Evolutionary conservation across 176 grass and related monocot species (phyloP).

Genomic region (Poa pratensis): DNA sequence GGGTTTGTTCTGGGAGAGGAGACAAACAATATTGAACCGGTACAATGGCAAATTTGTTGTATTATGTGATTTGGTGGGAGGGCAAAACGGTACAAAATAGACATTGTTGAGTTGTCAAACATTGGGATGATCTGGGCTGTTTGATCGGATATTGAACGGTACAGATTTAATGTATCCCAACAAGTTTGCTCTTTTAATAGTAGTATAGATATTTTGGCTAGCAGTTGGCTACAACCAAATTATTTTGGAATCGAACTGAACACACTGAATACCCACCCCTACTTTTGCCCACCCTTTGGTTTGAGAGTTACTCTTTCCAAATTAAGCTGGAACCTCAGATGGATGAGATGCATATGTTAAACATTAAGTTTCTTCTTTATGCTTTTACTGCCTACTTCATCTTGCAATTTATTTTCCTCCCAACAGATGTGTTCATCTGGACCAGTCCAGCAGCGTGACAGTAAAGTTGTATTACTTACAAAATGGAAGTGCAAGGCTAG

Average conservation of each 20-base stretch:
- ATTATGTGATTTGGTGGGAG: too few relatives aligned
- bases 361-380: conserved; percentile 19
- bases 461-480: conserved; percentile 93
- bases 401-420: conserved; percentile 37
- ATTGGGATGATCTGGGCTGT: too few relatives aligned
- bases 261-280: neutral
- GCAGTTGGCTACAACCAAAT: neutral
- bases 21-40: too few relatives aligned
- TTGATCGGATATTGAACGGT: too few relatives aligned
- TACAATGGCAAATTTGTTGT: too few relatives aligned
- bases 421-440: conserved; percentile 83
- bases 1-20: too few relatives aligned
- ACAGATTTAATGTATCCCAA: too few relatives aligned
- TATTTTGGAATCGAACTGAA: neutral
- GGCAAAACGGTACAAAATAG: too few relatives aligned
- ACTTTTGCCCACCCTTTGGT: neutral
- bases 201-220: conserved; percentile 7
- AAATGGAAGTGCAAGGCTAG: conserved; percentile 97
- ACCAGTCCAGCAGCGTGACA: conserved; percentile 81
- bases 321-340: neutral
- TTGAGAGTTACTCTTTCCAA: neutral
- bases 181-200: too few relatives aligned
- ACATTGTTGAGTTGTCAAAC: too few relatives aligned
- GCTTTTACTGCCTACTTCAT: neutral
- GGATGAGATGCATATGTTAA: conserved; percentile 7